Base-by-base conservation (phyloP, 495 filamentous ascomycete species). In the Neurospora sp. region DNA sequence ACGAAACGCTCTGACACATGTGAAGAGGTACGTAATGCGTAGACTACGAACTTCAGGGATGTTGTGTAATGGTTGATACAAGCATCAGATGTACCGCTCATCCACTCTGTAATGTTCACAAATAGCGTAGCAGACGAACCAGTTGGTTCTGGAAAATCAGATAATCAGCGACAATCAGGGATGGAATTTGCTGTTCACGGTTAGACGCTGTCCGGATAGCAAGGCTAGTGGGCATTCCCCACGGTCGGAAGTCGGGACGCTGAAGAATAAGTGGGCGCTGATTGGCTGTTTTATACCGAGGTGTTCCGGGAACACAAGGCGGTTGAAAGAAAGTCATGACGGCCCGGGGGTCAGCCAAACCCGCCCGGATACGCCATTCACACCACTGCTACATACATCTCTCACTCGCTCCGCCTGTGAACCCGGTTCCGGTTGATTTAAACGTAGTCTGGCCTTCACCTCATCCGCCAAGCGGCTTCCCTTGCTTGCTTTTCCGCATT, bases 251-350 rank as follows among this genome's bases (percentile, higher is more conserved):
- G 53, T 35, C 53, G 53, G 53, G 53, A 65, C 53, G 53, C 53
- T 65, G 53, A 65, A 65, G 53, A 65, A 65, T 65, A 35, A 14
- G 27, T 35, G 22, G 46, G 41, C 65, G 7, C n/a, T 73, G 48
- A 79, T 79, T 79, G 77, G 77, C 39, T 72, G 48, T 14, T 31
- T 27, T 76, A 69, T 77, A 48, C 77, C 77, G 77, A 79, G 76
- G 77, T 76, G 71, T 76, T 76, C 76, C 76, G 76, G 74, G 69
- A 74, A 73, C 71, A 74, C 71, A 71, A 71, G 72, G 71, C 71
- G 53, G 53, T 61, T 61, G 53, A 61, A 61, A 61, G 70, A 74
- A 76, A 74, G 72, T 76, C 71, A 72, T 76, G 68, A 68, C 71
- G 31, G 70, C 61, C 37, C 31, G 48, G 53, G 53, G 53, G 53